These are phyloP conservation scores for Beauveria bassiana DNA, from an alignment of 2,329 filamentous ascomycete genomes.

Conservation along the genomic window DNA sequence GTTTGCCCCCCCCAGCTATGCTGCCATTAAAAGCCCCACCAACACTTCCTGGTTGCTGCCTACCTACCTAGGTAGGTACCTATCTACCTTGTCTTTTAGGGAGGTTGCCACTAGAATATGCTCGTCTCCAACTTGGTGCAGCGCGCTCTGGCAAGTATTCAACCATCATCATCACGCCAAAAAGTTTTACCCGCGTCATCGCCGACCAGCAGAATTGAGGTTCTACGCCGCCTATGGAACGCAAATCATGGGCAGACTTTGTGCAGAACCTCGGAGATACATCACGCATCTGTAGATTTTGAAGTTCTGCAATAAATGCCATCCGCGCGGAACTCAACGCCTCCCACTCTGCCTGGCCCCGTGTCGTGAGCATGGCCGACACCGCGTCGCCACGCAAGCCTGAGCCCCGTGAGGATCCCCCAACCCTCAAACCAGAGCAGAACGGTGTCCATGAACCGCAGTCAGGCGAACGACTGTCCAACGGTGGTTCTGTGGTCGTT, in stretches of 20 bases:
- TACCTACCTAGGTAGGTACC: neutral
- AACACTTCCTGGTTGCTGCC: neutral
- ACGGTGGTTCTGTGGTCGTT: neutral
- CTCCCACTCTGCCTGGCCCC: conserved; percentile 35
- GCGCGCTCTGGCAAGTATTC: neutral
- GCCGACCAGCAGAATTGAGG: conserved; percentile 28
- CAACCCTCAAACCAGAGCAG: conserved; percentile 19
- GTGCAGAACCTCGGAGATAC: conserved; percentile 36
- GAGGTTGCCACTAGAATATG: conserved; percentile 3
- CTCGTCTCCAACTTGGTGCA: neutral
- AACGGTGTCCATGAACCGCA: neutral
- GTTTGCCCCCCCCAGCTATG: neutral
- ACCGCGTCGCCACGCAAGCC: conserved; percentile 48
- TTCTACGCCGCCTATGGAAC: conserved; percentile 37
- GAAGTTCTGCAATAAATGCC: conserved; percentile 50
- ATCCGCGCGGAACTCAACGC: conserved; percentile 46
- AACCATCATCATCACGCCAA: conserved; percentile 18
- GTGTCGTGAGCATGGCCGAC: conserved; percentile 48
- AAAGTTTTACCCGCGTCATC: conserved; percentile 36
- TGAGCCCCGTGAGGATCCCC: conserved; percentile 24
- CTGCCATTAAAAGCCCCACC: neutral
- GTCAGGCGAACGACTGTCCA: neutral
- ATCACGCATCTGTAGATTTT: conserved; percentile 45
- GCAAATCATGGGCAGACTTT: conserved; percentile 49
- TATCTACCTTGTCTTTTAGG: neutral